Percentiles rank a stretch among this genome's conserved stretches.
phyloP scores from a whole-genome alignment of 345 rosid genomes.

The Carallia brachiata region DNA sequence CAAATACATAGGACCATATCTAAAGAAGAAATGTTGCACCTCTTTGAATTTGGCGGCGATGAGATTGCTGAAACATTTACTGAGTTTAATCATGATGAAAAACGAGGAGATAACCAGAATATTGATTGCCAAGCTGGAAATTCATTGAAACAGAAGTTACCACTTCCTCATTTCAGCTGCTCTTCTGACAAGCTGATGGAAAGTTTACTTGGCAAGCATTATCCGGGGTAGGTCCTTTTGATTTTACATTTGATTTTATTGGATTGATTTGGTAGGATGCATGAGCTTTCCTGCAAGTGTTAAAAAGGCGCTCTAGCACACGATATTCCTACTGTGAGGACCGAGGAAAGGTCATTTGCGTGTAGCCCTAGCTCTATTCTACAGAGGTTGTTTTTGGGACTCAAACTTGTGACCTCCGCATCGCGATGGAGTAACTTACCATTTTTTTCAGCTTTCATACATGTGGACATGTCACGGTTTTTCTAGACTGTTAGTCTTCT shows the following conservation, averaged over 20 bases:
- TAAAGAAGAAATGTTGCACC: constrained; percentile 97
- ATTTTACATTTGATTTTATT: neutral
- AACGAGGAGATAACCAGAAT: constrained; percentile 28
- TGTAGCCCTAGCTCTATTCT: no score
- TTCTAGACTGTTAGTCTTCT: neutral
- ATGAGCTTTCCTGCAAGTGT: neutral
- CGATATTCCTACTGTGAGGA: no score
- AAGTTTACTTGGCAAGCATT: constrained; percentile 65
- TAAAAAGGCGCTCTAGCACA: neutral
- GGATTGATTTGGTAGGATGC: neutral
- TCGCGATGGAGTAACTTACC: no score
- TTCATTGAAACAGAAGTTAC: constrained; percentile 50
- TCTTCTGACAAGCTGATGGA: constrained; percentile 92
- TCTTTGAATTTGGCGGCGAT: constrained; percentile 95
- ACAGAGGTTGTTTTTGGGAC: no score
- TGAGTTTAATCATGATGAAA: constrained; percentile 43
- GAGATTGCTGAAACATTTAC: constrained; percentile 57
- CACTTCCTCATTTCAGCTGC: constrained; percentile 57
- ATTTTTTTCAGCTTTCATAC: no score
- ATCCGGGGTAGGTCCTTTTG: constrained; percentile 54
- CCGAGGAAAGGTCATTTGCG: no score
- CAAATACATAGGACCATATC: constrained; percentile 95
- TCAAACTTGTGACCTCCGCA: no score
- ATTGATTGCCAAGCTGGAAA: constrained; percentile 30
- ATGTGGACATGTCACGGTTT: neutral